Base-by-base conservation (phyloP, 805 yeast species). In the Wickerhamiella brachini region DNA sequence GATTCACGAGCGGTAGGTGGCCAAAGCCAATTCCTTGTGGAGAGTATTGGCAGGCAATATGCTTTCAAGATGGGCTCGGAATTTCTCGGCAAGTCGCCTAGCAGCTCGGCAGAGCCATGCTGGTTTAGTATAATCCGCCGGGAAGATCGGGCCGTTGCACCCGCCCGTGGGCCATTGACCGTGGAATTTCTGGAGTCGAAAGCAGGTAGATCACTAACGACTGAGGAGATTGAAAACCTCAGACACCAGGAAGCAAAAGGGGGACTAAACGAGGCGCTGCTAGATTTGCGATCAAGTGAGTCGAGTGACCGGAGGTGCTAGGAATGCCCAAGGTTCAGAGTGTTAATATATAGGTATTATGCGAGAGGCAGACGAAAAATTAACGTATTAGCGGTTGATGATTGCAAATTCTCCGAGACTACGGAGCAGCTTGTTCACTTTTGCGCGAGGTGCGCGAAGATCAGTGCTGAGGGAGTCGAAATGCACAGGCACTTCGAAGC, bases 391-490 rank as follows among this genome's bases (percentile, higher is more conserved):
- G 7, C 53, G 48, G 24, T 50, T 53, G 12, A 53, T 45, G 17
- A 53, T 46, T 1, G 51, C 45, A 49, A 51, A 60, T 22, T 59
- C 62, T 20, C 62, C 62, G 13, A 60, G 49, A 2, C 55, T 31
- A 6, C 51, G 39, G 7, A 60, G 44, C 2, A 57, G 53, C 29
- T 53, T 52, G 13, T 45, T 44, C 2, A 59, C 61, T 15, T 53
- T 52, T 7, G 53, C 50, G 4, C 59, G 49, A 5, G 53, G 54
- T 1, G 61, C 59, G 3, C 62, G 54, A 31, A 60, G 51, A 38
- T 55, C 58, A 2, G 62, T 55, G 54, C 63, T 59, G 21, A 60
- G 43, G 15, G 48, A 56, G 43, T 59, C 62, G 12, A 59, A 47
- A 34, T 56, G 57, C 26, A 41, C 34, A 4, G 62, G 56, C n/a